phyloP scores from a whole-genome alignment of 441 rosid species.

The Breynia disticha region DNA sequence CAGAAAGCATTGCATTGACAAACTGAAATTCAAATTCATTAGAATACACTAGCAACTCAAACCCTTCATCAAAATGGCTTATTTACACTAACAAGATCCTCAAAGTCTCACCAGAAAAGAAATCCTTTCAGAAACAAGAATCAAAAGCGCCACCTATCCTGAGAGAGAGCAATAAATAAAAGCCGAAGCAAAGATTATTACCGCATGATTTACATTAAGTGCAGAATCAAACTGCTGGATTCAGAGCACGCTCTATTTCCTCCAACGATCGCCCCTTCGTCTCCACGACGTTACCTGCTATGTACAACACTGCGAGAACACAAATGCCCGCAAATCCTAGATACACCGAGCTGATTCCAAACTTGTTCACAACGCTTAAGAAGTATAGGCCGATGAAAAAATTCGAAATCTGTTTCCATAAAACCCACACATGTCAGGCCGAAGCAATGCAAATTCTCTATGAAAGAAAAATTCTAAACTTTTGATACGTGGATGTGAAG shows the following conservation, averaged over 20 bases:
- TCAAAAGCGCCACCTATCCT: not conserved
- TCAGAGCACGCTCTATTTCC: slow-evolving; percentile 85
- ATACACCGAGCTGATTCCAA: slow-evolving; percentile 83
- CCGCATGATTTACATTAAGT: not conserved
- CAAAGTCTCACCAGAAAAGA: no score
- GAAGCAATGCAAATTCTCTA: no score
- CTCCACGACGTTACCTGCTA: slow-evolving; percentile 73
- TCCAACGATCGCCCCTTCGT: slow-evolving; percentile 94
- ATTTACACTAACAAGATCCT: no score
- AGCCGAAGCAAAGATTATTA: slow-evolving; percentile 15
- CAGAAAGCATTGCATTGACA: no score
- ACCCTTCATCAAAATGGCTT: no score
- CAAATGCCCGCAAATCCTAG: slow-evolving; percentile 73
- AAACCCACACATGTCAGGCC: not conserved
- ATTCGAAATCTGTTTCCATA: slow-evolving; percentile 61
- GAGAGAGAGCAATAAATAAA: slow-evolving; percentile 1
- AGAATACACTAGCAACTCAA: no score
- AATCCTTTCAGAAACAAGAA: no score
- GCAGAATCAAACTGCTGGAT: slow-evolving; percentile 25
- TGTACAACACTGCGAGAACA: slow-evolving; percentile 70
- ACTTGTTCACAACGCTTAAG: slow-evolving; percentile 79
- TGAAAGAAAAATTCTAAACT: no score
- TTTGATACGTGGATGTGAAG: no score
- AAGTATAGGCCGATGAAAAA: slow-evolving; percentile 86
- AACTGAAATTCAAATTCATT: no score